These are phyloP conservation scores for Myxozyma mucilagina DNA, from an alignment of 805 yeast species.

Conservation along the genomic window DNA sequence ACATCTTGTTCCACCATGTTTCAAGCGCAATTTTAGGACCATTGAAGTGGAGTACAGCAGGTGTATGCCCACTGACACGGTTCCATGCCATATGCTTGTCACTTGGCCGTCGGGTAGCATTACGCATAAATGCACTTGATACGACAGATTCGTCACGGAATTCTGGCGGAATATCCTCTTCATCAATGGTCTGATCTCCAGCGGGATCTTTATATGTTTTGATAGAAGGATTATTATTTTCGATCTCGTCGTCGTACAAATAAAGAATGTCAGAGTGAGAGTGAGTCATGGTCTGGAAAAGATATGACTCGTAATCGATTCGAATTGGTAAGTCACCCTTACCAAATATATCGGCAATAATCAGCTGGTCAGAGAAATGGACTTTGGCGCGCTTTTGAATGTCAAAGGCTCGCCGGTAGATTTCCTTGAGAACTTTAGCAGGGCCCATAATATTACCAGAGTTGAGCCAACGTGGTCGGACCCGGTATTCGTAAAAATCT, in stretches of 20 bases:
- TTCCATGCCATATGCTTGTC: slow-evolving; percentile 29
- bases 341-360: slow-evolving; percentile 29
- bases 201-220: slow-evolving; percentile 5
- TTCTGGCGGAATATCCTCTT: slow-evolving; percentile 4
- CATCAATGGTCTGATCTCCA: neutral
- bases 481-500: slow-evolving; percentile 14
- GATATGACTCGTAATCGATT: slow-evolving; percentile 24
- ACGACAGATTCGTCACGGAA: slow-evolving; percentile 13
- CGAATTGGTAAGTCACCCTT: slow-evolving; percentile 26
- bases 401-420: slow-evolving; percentile 26
- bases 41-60: slow-evolving; percentile 30
- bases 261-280: slow-evolving; percentile 26
- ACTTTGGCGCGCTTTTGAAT: slow-evolving; percentile 17
- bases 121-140: slow-evolving; percentile 11
- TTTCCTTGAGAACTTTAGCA: slow-evolving; percentile 14
- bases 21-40: slow-evolving; percentile 31
- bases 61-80: slow-evolving; percentile 22
- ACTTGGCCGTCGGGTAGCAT: slow-evolving; percentile 4
- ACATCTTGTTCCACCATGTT: slow-evolving; percentile 33
- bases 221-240: slow-evolving; percentile 5
- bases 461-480: slow-evolving; percentile 31
- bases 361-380: slow-evolving; percentile 28
- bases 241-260: slow-evolving; percentile 25
- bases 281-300: slow-evolving; percentile 33
- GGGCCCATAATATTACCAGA: slow-evolving; percentile 31